phyloP scores from a whole-genome alignment of 2,329 filamentous ascomycete species.

The Purpureocillium takamizusanense region DNA sequence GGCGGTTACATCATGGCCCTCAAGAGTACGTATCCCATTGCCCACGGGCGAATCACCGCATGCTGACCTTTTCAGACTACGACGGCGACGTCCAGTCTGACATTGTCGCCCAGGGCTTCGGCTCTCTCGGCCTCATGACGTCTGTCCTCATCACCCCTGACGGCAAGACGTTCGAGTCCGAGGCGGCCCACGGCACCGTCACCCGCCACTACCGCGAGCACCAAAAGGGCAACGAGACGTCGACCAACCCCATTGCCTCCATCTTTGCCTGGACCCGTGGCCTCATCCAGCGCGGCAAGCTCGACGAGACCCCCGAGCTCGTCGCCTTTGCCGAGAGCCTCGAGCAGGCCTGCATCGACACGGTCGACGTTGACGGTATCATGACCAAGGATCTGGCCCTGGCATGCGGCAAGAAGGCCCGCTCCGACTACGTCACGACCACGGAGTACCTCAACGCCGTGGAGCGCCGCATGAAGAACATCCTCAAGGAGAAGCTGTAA shows the following conservation, averaged over 20 bases:
- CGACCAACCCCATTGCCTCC: slow-evolving; percentile 96
- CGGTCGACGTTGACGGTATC: slow-evolving; percentile 85
- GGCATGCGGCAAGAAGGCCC: slow-evolving; percentile 78
- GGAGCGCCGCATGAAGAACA: slow-evolving; percentile 76
- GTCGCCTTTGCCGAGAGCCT: slow-evolving; percentile 85
- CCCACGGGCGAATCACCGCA: background rate
- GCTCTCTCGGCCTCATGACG: slow-evolving; percentile 96
- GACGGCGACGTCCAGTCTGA: slow-evolving; percentile 98
- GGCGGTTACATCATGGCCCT: slow-evolving; percentile 96
- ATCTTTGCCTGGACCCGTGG: slow-evolving; percentile 99
- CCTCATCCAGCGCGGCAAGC: slow-evolving; percentile 82
- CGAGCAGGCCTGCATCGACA: slow-evolving; percentile 89
- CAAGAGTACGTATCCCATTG: slow-evolving; percentile 64
- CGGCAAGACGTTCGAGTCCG: slow-evolving; percentile 93
- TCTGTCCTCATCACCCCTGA: slow-evolving; percentile 94
- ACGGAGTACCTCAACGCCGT: slow-evolving; percentile 87
- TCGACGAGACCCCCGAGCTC: slow-evolving; percentile 88
- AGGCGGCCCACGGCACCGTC: slow-evolving; percentile 96
- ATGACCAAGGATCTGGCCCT: slow-evolving; percentile 99
- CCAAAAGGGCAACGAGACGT: slow-evolving; percentile 95
- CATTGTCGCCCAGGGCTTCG: slow-evolving; percentile 96
- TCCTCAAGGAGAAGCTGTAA: slow-evolving; percentile 70
- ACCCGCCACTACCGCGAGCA: slow-evolving; percentile 98
- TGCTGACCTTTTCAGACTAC: slow-evolving; percentile 59
- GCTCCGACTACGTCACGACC: slow-evolving; percentile 84